Evolutionary conservation across 805 yeast species (phyloP).

Genomic region (Kazachstania kunashirensis): DNA sequence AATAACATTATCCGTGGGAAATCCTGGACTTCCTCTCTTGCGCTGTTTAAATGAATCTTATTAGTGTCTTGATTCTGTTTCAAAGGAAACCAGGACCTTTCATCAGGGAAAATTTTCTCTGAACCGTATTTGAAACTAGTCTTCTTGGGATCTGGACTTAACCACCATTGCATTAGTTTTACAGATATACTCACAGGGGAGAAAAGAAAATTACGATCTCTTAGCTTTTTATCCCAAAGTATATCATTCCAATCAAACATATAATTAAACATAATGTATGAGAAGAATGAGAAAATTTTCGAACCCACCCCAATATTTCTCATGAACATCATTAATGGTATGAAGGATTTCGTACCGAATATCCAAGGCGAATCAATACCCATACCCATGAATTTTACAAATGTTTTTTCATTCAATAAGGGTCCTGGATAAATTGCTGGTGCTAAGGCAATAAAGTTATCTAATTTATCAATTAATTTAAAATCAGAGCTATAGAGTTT

Average conservation of each 20-base stretch:
- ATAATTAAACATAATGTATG: slow-evolving; percentile 78
- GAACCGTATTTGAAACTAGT: slow-evolving; percentile 35
- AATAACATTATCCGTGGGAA: slow-evolving; percentile 58
- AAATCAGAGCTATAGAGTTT: slow-evolving; percentile 20
- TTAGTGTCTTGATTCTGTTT: slow-evolving; percentile 3
- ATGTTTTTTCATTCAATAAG: slow-evolving; percentile 50
- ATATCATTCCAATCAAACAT: slow-evolving; percentile 80
- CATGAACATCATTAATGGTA: slow-evolving; percentile 61
- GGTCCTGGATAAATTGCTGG: slow-evolving; percentile 91
- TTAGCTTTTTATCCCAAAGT: slow-evolving; percentile 59
- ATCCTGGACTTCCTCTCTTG: slow-evolving; percentile 29
- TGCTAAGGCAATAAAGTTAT: slow-evolving; percentile 65
- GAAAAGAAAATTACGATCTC: slow-evolving; percentile 71
- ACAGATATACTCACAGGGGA: slow-evolving; percentile 79
- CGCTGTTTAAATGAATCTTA: slow-evolving; percentile 18
- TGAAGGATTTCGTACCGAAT: slow-evolving; percentile 71
- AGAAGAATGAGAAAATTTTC: slow-evolving; percentile 49
- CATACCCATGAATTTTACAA: slow-evolving; percentile 52
- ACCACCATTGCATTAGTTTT: slow-evolving; percentile 89
- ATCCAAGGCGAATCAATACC: slow-evolving; percentile 40
- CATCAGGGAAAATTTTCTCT: slow-evolving; percentile 40
- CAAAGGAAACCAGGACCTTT: slow-evolving; percentile 44
- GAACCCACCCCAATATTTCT: slow-evolving; percentile 42
- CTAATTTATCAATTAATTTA: slow-evolving; percentile 44
- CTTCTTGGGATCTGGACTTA: slow-evolving; percentile 35